These are phyloP conservation scores for Metschnikowia peoriensis DNA, from an alignment of 805 yeast genomes.

Conservation along the genomic window DNA sequence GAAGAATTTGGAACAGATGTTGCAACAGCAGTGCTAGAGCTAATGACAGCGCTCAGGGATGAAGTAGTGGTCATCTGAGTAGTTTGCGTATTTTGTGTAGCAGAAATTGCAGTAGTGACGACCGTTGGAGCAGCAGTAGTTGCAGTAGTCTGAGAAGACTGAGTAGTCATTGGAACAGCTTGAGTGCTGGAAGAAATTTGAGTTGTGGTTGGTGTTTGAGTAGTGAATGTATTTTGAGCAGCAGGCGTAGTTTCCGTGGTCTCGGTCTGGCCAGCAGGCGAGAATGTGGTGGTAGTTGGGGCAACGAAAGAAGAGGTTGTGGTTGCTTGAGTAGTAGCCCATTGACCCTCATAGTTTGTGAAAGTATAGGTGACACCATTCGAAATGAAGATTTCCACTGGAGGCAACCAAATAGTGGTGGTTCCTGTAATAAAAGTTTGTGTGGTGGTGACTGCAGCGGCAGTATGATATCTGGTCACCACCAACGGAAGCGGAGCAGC, in stretches of 20 bases:
- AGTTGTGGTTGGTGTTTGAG: neutral
- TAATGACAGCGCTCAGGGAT: neutral
- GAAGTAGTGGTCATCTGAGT: neutral
- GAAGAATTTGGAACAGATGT: neutral
- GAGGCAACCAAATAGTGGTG: constrained; percentile 48
- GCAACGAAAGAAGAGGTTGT: constrained; percentile 28
- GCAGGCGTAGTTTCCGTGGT: neutral
- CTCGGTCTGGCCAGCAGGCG: constrained; percentile 12
- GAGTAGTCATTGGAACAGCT: neutral
- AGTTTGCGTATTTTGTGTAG: neutral
- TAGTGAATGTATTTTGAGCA: neutral
- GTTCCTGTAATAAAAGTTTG: constrained; percentile 45
- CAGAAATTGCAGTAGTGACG: neutral
- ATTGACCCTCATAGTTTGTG: constrained; percentile 36
- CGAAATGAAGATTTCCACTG: constrained; percentile 51
- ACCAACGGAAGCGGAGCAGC: constrained; percentile 41
- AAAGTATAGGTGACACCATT: constrained; percentile 51
- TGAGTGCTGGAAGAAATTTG: neutral
- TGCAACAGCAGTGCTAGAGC: neutral
- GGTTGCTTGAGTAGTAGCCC: constrained; percentile 35
- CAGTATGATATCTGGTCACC: constrained; percentile 56
- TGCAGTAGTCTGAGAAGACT: neutral
- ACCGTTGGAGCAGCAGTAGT: neutral
- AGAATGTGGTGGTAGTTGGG: constrained; percentile 2
- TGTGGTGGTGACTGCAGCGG: constrained; percentile 49